Conservation (phyloP, 2,329 filamentous ascomycete species). For the Cryphonectria nitschkei region DNA sequence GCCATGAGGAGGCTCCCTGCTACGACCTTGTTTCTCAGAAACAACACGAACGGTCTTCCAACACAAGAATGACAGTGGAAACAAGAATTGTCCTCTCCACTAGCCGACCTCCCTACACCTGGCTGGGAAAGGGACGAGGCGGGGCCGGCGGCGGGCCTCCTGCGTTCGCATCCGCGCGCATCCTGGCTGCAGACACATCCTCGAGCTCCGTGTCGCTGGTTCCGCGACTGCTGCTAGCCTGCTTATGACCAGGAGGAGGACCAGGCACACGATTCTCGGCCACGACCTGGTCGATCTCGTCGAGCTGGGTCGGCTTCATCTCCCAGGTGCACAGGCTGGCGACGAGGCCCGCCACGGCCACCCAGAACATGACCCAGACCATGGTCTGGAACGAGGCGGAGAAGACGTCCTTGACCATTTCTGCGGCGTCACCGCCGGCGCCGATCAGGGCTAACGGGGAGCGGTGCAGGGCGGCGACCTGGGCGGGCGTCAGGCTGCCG, state of each 20-base stretch:
- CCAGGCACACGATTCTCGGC: constrained; percentile 26
- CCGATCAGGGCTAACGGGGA: constrained; percentile 46
- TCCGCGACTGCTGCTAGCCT: constrained; percentile 24
- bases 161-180: constrained; percentile 9
- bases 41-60: background rate
- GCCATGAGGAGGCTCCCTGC: too few species aligned
- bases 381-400: constrained; percentile 51
- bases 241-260: constrained; percentile 14
- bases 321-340: constrained; percentile 51
- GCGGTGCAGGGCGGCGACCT: constrained; percentile 49
- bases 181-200: constrained; percentile 29
- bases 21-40: too few species aligned
- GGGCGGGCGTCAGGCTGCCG: constrained; percentile 38
- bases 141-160: background rate
- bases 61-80: background rate
- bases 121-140: background rate
- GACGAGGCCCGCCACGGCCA: constrained; percentile 48
- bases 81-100: background rate
- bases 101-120: background rate
- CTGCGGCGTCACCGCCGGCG: constrained; percentile 39
- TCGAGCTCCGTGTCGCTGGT: constrained; percentile 38
- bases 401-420: constrained; percentile 46
- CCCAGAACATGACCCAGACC: constrained; percentile 50
- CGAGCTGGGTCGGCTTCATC: constrained; percentile 39
- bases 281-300: constrained; percentile 34